Evolutionary conservation across 2,329 filamentous ascomycete species (phyloP), one percentile per base, ranked within the genome.

Genomic region (Apiospora koreana): DNA sequence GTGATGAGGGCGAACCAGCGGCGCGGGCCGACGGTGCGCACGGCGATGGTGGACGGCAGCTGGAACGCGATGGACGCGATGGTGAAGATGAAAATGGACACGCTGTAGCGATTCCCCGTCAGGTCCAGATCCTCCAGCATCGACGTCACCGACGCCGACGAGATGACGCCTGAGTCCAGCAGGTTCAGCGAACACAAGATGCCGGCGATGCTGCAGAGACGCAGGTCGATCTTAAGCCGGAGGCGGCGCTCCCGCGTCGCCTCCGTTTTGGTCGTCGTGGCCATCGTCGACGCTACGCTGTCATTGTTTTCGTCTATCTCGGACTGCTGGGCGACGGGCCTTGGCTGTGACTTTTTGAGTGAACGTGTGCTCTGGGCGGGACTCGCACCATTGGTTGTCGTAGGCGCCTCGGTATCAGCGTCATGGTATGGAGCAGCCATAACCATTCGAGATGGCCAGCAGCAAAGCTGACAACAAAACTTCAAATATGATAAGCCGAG

Each of bases 51-150:
- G 1, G 89, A 89, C 0, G 91, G 91, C 9, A 93, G 81, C 77
- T 93, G 91, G 75, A 92, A 93, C 12, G 86, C 85, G 50, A 93
- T 90, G 75, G 86, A 89, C 6, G 90, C 85, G 69, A 93, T 86
- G 12, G 91, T 93, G 79, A 93, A 93, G 77, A 93, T 92, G 81
- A 93, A 91, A 70, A 94, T 93, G 28, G 89, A 86, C 5, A 93
- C 86, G 1, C 89, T 91, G 77, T 91, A 93, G 48, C 91, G 85
- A 73, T 91, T 88, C 28, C 91, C 91, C 54, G 88, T 85, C 16
- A 93, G 82, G 21, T 86, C 85, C 54, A 93, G 83, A 75, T 93
- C 91, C 14, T 81, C 76, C 65, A 90, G 84, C 88, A 93, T 92
- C 35, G 86, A 89, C 0, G 91, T 93, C 12, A 93, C 91, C 1